These are phyloP conservation scores for Pisolithus microcarpus DNA, from an alignment of 768 basidiomycete genomes.

Conservation along the genomic window DNA sequence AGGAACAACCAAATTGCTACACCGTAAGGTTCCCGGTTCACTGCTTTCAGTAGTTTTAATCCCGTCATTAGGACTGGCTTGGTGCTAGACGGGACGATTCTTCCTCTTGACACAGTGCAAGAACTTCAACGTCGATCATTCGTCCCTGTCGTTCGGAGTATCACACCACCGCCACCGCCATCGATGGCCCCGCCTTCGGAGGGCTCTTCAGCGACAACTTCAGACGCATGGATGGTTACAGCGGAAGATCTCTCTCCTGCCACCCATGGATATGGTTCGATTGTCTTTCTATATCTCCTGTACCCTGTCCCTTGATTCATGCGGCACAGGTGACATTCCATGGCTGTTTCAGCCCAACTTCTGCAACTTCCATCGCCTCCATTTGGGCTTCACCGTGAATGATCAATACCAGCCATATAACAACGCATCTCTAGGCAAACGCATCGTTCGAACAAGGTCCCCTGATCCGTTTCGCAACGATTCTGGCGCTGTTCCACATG, in stretches of 20 bases:
- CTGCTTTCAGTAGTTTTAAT: too few species aligned
- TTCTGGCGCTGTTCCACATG: background rate
- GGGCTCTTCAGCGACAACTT: background rate
- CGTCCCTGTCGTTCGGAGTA: background rate
- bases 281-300: too few species aligned
- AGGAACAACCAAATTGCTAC: too few species aligned
- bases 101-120: too few species aligned
- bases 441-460: background rate
- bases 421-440: background rate
- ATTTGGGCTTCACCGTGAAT: background rate
- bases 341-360: background rate
- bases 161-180: background rate
- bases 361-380: background rate
- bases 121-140: too few species aligned
- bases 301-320: too few species aligned
- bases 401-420: too few species aligned
- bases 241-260: too few species aligned
- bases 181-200: background rate
- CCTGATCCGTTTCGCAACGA: background rate
- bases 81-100: too few species aligned
- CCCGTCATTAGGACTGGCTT: too few species aligned
- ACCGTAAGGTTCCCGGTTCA: too few species aligned
- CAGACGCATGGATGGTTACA: background rate
- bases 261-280: too few species aligned
- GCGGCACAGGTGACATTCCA: background rate